Evolutionary conservation across 352 stramenopile genomes (phyloP).

Genomic region (Globisporangium rhizosaccharum): DNA sequence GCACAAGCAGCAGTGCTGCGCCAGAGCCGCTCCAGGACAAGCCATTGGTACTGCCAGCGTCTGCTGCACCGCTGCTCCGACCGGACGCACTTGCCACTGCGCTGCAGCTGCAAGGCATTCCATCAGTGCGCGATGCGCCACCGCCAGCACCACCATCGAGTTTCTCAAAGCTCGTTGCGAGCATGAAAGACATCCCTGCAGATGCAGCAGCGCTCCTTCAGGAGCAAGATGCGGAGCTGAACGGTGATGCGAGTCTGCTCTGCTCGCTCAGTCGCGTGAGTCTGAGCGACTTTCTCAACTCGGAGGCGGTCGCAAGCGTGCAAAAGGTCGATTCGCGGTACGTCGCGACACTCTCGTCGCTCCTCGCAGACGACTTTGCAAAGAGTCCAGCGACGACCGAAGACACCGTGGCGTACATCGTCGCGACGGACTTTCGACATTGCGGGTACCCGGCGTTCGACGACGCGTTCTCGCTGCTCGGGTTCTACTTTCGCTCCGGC

Average conservation of each 20-base stretch:
- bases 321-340: slow-evolving; percentile 9
- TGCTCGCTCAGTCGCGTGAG: slow-evolving; percentile 51
- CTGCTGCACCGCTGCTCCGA: not conserved
- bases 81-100: not conserved
- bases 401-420: slow-evolving; percentile 27
- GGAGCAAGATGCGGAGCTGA: slow-evolving; percentile 55
- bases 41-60: not conserved
- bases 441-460: slow-evolving; percentile 66
- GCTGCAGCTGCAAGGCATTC: slow-evolving; percentile 5
- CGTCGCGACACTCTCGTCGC: slow-evolving; percentile 17
- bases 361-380: slow-evolving; percentile 27
- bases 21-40: not conserved
- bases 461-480: slow-evolving; percentile 29
- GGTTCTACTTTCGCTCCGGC: slow-evolving; percentile 54
- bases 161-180: slow-evolving; percentile 48
- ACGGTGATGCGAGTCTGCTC: slow-evolving; percentile 46
- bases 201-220: slow-evolving; percentile 48
- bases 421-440: slow-evolving; percentile 46
- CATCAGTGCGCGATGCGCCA: slow-evolving; percentile 7
- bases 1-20: not conserved
- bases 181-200: slow-evolving; percentile 38
- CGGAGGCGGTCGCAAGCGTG: not conserved
- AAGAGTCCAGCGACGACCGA: slow-evolving; percentile 22
- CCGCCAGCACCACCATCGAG: slow-evolving; percentile 42
- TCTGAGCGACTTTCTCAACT: slow-evolving; percentile 37